Evolutionary conservation across 202 grass and related monocot species (phyloP), one percentile per base, ranked within the genome.

Genomic region (Dendrocalamus latiflorus): DNA sequence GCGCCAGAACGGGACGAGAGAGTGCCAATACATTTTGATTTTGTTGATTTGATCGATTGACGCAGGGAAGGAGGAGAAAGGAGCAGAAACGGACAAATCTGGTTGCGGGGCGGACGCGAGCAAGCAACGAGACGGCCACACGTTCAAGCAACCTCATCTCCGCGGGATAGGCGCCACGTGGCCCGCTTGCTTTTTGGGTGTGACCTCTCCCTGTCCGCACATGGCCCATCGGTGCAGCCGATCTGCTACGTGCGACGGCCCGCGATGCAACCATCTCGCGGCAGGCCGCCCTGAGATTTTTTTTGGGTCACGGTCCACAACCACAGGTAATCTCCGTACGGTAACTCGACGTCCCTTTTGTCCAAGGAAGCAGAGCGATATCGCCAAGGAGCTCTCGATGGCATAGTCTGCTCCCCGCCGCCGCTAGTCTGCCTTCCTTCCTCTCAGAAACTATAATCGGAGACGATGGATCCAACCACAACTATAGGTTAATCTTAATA

Each of bases 41-140:
- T 42, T 8, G 41, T 42, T 26, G 25, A 34, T 34, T 26, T 25
- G 17, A 62, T 8, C 17, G 16, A 36, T 77, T 25, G 48, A 48
- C 39, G 0, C 1, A 56, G 38, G 13, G 21, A 42, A 4, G 8
- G 4, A 30, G 8, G 37, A 0, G 4, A 10, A 42, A n/a, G 0
- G 0, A 11, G 62, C 0, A 4, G 5, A 37, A 13, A 5, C 43
- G 20, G 3, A 76, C 48, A 57, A 15, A 83, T 84, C 72, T 64
- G 14, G 39, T 44, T 25, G 58, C 50, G 39, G 61, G 68, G 41
- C 45, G 70, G 68, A 42, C 20, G 47, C 50, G 14, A 8, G 43
- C 38, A 63, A 18, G 85, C 65, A 79, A 68, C 36, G 88, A 81
- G 90, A 34, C 53, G 65, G 87, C 91, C 93, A 97, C 93, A 97